phyloP scores from a whole-genome alignment of 352 stramenopile species.

The Phytophthora pistaciae region DNA sequence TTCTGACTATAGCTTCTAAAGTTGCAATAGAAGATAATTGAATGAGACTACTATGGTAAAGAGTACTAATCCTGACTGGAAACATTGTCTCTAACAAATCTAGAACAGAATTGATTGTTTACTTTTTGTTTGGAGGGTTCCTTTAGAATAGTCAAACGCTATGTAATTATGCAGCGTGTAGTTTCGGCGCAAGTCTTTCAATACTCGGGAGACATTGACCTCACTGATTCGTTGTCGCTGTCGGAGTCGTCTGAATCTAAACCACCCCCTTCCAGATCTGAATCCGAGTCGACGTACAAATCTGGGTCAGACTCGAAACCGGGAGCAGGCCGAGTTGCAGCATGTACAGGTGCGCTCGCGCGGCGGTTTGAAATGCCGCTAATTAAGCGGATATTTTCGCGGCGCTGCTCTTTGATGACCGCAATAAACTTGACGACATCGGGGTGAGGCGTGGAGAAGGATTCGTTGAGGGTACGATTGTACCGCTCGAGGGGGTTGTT shows the following conservation, averaged over 20 bases:
- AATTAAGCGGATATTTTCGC: constrained; percentile 2
- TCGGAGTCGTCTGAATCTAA: neutral
- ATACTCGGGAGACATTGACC: neutral
- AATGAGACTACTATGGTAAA: too few species aligned
- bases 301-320: constrained; percentile 4
- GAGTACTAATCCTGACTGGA: too few species aligned
- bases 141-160: neutral
- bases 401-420: constrained; percentile 10
- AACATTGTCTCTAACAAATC: too few species aligned
- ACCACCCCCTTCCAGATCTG: neutral
- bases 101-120: too few species aligned
- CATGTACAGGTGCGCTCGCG: neutral
- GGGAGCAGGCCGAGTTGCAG: neutral
- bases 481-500: neutral
- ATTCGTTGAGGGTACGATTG: neutral
- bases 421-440: constrained; percentile 6
- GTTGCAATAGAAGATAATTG: too few species aligned
- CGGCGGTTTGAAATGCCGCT: constrained; percentile 16
- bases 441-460: neutral
- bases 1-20: too few species aligned
- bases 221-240: neutral
- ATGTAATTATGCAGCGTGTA: neutral
- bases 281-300: neutral
- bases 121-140: too few species aligned
- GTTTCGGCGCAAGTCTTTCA: neutral